Evolutionary conservation across 2,329 filamentous ascomycete genomes (phyloP).

Genomic region (Xylariaceae sp.): DNA sequence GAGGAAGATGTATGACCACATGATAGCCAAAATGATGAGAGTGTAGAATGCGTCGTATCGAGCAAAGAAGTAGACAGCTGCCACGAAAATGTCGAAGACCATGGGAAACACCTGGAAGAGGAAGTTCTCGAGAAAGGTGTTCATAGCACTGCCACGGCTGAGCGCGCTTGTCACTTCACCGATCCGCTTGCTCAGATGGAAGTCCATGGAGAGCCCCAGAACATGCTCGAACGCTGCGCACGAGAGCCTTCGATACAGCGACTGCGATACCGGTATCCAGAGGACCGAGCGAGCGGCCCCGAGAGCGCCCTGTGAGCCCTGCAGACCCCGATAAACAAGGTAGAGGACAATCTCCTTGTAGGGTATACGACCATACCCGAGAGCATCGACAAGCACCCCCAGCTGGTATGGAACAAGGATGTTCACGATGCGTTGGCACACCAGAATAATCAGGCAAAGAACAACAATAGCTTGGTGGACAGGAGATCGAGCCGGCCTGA

Average conservation of each 20-base stretch:
- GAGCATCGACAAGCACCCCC: conserved; percentile 30
- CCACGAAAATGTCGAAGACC: conserved; percentile 42
- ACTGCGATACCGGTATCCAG: conserved; percentile 41
- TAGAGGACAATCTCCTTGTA: conserved; percentile 36
- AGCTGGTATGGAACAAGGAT: conserved; percentile 35
- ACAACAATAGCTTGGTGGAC: conserved; percentile 33
- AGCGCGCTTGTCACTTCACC: conserved; percentile 44
- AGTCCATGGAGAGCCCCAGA: conserved; percentile 38
- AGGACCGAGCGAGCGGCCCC: conserved; percentile 34
- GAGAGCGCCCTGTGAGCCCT: conserved; percentile 37
- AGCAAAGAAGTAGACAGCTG: conserved; percentile 37
- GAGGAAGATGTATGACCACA: conserved; percentile 42
- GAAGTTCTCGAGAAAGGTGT: conserved; percentile 41
- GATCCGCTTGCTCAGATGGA: conserved; percentile 43
- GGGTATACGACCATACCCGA: conserved; percentile 33
- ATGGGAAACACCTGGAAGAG: conserved; percentile 43
- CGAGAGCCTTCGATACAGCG: conserved; percentile 33
- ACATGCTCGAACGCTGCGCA: conserved; percentile 41
- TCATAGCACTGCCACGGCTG: conserved; percentile 38
- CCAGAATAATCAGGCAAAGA: conserved; percentile 32
- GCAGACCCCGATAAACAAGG: conserved; percentile 34
- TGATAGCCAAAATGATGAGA: conserved; percentile 39
- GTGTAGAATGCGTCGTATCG: conserved; percentile 40
- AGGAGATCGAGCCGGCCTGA: conserved; percentile 34
- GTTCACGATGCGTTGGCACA: conserved; percentile 35